Conservation (phyloP, 805 yeast genomes). For the Clavispora fructus region DNA sequence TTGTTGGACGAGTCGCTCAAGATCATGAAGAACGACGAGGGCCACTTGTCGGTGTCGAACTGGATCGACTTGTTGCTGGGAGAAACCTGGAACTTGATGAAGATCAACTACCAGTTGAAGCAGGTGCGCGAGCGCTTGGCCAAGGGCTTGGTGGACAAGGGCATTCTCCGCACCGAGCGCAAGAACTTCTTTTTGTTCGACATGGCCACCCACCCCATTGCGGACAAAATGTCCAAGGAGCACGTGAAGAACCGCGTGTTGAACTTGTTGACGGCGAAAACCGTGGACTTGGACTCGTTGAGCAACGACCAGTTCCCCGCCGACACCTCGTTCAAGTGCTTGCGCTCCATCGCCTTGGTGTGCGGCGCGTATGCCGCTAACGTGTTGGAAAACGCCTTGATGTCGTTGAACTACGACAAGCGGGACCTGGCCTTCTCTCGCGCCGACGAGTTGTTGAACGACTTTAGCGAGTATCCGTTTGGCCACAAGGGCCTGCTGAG, state of each 20-base stretch:
- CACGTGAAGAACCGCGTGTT: slow-evolving; percentile 70
- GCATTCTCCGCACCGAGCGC: slow-evolving; percentile 91
- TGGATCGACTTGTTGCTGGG: slow-evolving; percentile 95
- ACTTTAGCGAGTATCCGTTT: slow-evolving; percentile 85
- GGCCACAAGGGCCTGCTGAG: slow-evolving; percentile 45
- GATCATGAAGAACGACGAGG: slow-evolving; percentile 80
- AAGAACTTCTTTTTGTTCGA: slow-evolving; percentile 91
- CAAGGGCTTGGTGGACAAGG: slow-evolving; percentile 95
- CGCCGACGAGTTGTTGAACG: slow-evolving; percentile 85
- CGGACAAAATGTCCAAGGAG: slow-evolving; percentile 81
- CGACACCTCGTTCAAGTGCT: slow-evolving; percentile 57
- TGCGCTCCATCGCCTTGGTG: slow-evolving; percentile 77
- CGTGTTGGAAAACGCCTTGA: slow-evolving; percentile 84
- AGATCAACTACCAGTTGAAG: slow-evolving; percentile 90
- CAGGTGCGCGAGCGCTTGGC: slow-evolving; percentile 96
- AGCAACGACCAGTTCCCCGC: slow-evolving; percentile 61
- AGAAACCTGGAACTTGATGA: slow-evolving; percentile 96
- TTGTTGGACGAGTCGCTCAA: slow-evolving; percentile 89
- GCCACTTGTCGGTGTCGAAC: slow-evolving; percentile 68
- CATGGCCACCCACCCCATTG: slow-evolving; percentile 97
- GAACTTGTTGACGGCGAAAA: slow-evolving; percentile 65
- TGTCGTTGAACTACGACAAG: slow-evolving; percentile 72
- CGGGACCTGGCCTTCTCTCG: slow-evolving; percentile 89
- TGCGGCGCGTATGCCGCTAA: slow-evolving; percentile 94
- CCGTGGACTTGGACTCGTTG: slow-evolving; percentile 42